phyloP scores from a whole-genome alignment of 2,329 filamentous ascomycete species.

The Chaetothyriales sp. region DNA sequence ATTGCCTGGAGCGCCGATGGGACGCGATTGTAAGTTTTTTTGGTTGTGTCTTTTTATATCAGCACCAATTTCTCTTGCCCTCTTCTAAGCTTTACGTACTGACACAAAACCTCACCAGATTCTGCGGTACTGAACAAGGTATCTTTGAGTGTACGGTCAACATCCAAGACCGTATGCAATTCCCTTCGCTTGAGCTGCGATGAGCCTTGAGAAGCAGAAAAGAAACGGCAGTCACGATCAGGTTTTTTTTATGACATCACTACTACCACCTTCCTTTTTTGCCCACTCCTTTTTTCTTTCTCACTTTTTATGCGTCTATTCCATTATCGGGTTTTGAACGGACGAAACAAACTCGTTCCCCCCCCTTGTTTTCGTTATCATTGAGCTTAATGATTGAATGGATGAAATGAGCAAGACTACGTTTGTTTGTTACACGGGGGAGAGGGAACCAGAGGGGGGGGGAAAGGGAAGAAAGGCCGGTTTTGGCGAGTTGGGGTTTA shows the following conservation, averaged over 20 bases:
- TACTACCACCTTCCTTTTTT: background rate
- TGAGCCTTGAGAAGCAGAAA: constrained; percentile 14
- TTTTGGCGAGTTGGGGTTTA: too few species aligned
- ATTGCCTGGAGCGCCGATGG: constrained; percentile 34
- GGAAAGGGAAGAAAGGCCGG: background rate
- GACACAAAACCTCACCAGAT: constrained; percentile 21
- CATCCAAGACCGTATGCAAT: constrained; percentile 32
- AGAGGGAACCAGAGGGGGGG: too few species aligned
- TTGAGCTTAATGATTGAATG: background rate
- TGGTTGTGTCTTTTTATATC: too few species aligned
- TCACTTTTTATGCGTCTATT: background rate
- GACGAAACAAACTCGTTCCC: background rate
- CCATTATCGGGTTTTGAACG: background rate
- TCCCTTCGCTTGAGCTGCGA: constrained; percentile 29
- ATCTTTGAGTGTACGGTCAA: constrained; percentile 35
- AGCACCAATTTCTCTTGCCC: too few species aligned
- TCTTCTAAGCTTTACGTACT: background rate
- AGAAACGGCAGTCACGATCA: background rate
- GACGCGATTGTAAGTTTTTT: constrained; percentile 29
- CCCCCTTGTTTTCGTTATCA: too few species aligned
- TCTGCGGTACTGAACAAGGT: constrained; percentile 33
- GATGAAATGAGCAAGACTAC: background rate
- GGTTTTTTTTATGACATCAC: too few species aligned
- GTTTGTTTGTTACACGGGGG: background rate
- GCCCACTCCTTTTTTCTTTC: background rate